Conservation (phyloP, 2,329 filamentous ascomycete genomes). For the Cercospora sesami region DNA sequence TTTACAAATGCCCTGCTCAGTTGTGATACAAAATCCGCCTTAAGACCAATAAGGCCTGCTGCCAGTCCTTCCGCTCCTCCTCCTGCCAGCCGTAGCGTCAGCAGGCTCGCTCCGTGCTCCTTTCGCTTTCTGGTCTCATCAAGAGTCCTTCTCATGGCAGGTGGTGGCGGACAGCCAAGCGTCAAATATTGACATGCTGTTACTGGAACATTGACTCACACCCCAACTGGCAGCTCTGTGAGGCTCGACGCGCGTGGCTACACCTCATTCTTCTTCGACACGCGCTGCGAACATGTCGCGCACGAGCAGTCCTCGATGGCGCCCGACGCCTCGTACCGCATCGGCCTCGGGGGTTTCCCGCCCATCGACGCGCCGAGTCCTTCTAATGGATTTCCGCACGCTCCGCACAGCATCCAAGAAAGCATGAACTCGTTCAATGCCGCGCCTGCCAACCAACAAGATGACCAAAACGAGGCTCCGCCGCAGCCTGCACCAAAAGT, state of each 20-base stretch:
- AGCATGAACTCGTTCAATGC: conserved; percentile 9
- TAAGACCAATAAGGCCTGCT: not conserved
- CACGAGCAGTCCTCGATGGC: not conserved
- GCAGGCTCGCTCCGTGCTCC: not conserved
- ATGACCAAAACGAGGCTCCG: not conserved
- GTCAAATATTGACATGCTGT: not conserved
- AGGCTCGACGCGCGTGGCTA: not conserved
- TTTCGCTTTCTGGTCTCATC: not conserved
- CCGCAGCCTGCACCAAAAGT: not conserved
- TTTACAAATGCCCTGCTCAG: not conserved
- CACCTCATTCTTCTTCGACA: not conserved
- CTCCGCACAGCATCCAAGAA: not conserved
- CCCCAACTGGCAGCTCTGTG: not conserved
- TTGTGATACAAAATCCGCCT: not conserved
- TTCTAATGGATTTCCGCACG: not conserved
- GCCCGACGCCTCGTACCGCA: conserved; percentile 6
- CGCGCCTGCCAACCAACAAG: not conserved
- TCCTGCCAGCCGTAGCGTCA: not conserved
- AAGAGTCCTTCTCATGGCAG: not conserved
- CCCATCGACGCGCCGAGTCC: not conserved
- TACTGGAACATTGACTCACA: not conserved
- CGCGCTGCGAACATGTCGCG: conserved; percentile 1
- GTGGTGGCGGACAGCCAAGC: not conserved
- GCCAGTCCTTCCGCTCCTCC: not conserved
- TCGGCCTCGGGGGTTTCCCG: not conserved